Evolutionary conservation across 306 rosid genomes (phyloP), one percentile per base, ranked within the genome.

Genomic region (Adenanthera pavonina): DNA sequence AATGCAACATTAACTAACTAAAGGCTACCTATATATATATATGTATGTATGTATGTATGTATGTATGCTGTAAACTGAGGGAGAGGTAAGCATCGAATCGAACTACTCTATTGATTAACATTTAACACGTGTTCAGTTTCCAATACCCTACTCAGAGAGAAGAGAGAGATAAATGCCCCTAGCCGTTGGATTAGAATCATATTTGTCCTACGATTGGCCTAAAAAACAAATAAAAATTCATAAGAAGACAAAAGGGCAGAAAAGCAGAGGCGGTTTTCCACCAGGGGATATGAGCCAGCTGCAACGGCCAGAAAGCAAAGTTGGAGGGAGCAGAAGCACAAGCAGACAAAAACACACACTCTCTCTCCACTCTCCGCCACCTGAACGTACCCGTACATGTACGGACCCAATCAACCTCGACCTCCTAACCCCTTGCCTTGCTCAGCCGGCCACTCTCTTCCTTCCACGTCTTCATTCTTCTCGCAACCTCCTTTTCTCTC

Each of bases 401-500:
- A 83, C 89, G 85, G 88, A 71, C 43, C 84, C 83, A 47, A 84
- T 80, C 86, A 77, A 57, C 86, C 82, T 83, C 87, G 83, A 46
- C 33, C 46, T 46, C 76, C 25, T n/a, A 47, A 8, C 72, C 33
- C 49, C 2, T 3, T 30, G 16, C 16, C 64, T 57, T n/a, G 8
- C 64, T n/a, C 51, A 56, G 5, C 84, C 85, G 30, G 30, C 30
- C 30, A 33, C 19, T 72, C 62, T 20, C 36, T 34, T 12, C 0
- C 0, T 35, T 0, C 84, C 90, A 85, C 91, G 81, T 84, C 89
- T 86, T 66, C 75, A 41, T 36, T 13, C 66, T 2, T 14, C 74
- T 44, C 79, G 30, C 40, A 83, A 78, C 80, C 40, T 19, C 44
- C 60, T 0, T 14, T 35, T 3, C 47, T 16, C 72, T 7, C 19